Conservation (phyloP, 305 asterid species). For the Caryopteris hybrid region DNA sequence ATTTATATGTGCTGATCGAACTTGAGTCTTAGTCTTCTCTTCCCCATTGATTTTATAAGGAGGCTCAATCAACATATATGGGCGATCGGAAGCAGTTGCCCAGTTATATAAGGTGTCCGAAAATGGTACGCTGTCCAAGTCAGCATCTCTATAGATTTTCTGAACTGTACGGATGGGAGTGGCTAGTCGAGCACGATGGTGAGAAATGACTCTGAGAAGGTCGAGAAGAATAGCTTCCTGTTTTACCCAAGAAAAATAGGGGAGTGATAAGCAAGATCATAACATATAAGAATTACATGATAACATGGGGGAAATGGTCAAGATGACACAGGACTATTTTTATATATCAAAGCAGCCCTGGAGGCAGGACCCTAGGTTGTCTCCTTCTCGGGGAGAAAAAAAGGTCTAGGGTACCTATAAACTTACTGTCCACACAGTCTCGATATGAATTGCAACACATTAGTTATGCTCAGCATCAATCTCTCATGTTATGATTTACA, state of each 20-base stretch:
- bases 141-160: conserved; percentile 62
- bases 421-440: too few species aligned
- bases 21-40: conserved; percentile 54
- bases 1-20: conserved; percentile 34
- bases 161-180: conserved; percentile 95
- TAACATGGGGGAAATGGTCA: neutral
- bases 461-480: neutral
- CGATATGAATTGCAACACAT: neutral
- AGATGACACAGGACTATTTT: too few species aligned
- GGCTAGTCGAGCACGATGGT: conserved; percentile 95
- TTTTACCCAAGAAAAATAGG: conserved; percentile 9
- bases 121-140: conserved; percentile 56
- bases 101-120: conserved; percentile 46
- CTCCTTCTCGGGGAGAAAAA: too few species aligned
- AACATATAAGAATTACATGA: conserved; percentile 2
- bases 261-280: conserved; percentile 4
- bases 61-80: conserved; percentile 63
- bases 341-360: too few species aligned
- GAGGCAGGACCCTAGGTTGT: too few species aligned
- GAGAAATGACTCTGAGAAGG: conserved; percentile 82
- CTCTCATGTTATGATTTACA: neutral
- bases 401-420: too few species aligned
- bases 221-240: conserved; percentile 86
- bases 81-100: conserved; percentile 50
- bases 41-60: conserved; percentile 65